Percentiles rank a stretch among this genome's conserved stretches.
Conservation (phyloP, 495 filamentous ascomycete species). For the Aspergillus nanangensis region DNA sequence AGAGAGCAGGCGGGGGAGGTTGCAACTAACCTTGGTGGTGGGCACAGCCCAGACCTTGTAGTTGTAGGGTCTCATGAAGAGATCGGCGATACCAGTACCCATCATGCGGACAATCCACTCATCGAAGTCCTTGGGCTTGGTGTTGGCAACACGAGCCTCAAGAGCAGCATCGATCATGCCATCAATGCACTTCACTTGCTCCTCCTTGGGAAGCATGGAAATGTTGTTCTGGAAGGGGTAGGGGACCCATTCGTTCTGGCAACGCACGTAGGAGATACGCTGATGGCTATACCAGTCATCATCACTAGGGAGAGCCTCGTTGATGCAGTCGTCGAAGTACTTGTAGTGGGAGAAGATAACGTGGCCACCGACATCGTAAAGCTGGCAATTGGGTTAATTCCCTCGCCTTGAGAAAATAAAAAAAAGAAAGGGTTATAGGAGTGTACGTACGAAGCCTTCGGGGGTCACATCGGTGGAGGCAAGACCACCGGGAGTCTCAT, state of each 20-base stretch:
- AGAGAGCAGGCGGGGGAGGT: neutral
- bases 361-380: constrained; percentile 98
- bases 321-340: constrained; percentile 98
- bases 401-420: no score
- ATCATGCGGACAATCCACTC: constrained; percentile 97
- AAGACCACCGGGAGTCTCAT: constrained; percentile 90
- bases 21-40: constrained; percentile 79
- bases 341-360: constrained; percentile 99
- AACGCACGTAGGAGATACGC: constrained; percentile 97
- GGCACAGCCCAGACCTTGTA: constrained; percentile 99
- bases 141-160: constrained; percentile 76
- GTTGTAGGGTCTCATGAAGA: constrained; percentile 99
- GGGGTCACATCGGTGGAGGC: constrained; percentile 94
- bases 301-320: constrained; percentile 89
- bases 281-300: constrained; percentile 97
- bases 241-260: constrained; percentile 92
- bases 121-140: constrained; percentile 93
- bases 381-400: constrained; percentile 42
- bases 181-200: constrained; percentile 92
- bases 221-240: constrained; percentile 99
- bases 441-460: constrained; percentile 88
- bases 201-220: constrained; percentile 95
- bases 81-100: constrained; percentile 84
- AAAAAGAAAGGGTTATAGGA: neutral
- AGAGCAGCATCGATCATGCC: constrained; percentile 95